Conservation (phyloP, 495 filamentous ascomycete genomes). For the Penicillium lividum region DNA sequence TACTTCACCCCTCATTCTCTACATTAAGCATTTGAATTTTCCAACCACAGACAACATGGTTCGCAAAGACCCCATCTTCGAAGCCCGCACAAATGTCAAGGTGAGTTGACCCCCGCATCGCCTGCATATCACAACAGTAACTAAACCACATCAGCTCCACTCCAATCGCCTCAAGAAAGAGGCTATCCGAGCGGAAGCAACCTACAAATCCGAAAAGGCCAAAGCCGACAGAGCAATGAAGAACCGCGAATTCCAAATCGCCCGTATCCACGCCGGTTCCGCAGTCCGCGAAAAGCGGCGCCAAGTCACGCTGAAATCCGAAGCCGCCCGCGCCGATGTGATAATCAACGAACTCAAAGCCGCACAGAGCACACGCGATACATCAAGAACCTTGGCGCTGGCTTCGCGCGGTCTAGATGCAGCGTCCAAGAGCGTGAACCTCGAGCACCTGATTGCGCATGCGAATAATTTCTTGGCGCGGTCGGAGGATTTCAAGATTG, state of each 20-base stretch:
- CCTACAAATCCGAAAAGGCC: constrained; percentile 50
- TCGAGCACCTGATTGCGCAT: constrained; percentile 45
- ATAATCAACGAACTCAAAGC: constrained; percentile 54
- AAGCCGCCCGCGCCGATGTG: constrained; percentile 50
- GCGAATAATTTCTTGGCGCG: constrained; percentile 51
- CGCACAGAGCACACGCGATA: constrained; percentile 49
- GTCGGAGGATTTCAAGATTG: constrained; percentile 52
- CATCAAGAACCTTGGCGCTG: constrained; percentile 45
- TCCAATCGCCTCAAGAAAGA: constrained; percentile 52
- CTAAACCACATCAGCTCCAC: constrained; percentile 34
- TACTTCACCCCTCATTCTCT: neutral
- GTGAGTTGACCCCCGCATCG: constrained; percentile 24
- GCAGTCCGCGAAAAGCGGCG: constrained; percentile 51
- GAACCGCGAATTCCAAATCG: constrained; percentile 52
- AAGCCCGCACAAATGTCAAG: constrained; percentile 54
- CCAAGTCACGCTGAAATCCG: constrained; percentile 46
- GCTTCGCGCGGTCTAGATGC: constrained; percentile 47
- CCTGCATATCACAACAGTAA: neutral
- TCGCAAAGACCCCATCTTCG: constrained; percentile 51
- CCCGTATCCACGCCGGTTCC: constrained; percentile 49
- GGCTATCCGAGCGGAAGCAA: constrained; percentile 45
- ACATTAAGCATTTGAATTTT: neutral
- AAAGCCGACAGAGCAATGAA: constrained; percentile 54
- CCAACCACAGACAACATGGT: constrained; percentile 39
- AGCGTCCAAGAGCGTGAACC: constrained; percentile 46